These are phyloP conservation scores for Penicillium atrosanguineum DNA, from an alignment of 495 filamentous ascomycete genomes.

Conservation along the genomic window DNA sequence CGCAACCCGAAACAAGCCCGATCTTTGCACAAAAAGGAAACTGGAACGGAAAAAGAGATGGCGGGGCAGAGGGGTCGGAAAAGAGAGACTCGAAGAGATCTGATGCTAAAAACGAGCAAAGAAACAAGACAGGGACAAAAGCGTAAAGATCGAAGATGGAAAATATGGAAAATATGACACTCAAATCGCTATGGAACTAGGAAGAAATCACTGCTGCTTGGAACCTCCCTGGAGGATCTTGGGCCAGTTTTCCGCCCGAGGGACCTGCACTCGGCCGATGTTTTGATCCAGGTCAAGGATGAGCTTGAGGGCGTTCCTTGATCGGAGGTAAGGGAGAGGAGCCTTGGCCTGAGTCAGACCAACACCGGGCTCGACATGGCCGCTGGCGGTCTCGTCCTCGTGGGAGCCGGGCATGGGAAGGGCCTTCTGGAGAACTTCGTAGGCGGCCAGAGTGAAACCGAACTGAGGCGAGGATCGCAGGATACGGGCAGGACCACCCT, in stretches of 20 bases:
- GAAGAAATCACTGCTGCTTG: constrained; percentile 34
- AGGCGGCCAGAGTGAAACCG: constrained; percentile 92
- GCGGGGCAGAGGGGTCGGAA: constrained; percentile 4
- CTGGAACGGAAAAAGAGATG: constrained; percentile 3
- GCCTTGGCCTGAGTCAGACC: constrained; percentile 58
- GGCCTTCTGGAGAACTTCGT: constrained; percentile 82
- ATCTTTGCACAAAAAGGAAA: constrained; percentile 3
- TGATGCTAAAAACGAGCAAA: constrained; percentile 22
- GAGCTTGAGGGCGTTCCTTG: constrained; percentile 92
- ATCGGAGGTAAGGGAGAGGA: constrained; percentile 77
- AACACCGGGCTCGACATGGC: constrained; percentile 52
- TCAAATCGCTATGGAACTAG: constrained; percentile 31
- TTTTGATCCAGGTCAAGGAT: constrained; percentile 91
- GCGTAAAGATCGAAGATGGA: constrained; percentile 1
- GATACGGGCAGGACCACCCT: constrained; percentile 93
- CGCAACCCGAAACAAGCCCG: constrained; percentile 9
- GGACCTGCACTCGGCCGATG: constrained; percentile 69
- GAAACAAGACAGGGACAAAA: constrained; percentile 2
- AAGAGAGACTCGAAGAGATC: constrained; percentile 16
- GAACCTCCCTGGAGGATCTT: constrained; percentile 32
- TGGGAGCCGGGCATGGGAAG: constrained; percentile 76
- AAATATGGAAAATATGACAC: constrained; percentile 18
- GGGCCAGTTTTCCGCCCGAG: constrained; percentile 47
- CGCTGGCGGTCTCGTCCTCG: constrained; percentile 42
- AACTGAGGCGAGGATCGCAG: constrained; percentile 94